These are phyloP conservation scores for Panellus pusillus DNA, from an alignment of 768 basidiomycete genomes.

Conservation along the genomic window DNA sequence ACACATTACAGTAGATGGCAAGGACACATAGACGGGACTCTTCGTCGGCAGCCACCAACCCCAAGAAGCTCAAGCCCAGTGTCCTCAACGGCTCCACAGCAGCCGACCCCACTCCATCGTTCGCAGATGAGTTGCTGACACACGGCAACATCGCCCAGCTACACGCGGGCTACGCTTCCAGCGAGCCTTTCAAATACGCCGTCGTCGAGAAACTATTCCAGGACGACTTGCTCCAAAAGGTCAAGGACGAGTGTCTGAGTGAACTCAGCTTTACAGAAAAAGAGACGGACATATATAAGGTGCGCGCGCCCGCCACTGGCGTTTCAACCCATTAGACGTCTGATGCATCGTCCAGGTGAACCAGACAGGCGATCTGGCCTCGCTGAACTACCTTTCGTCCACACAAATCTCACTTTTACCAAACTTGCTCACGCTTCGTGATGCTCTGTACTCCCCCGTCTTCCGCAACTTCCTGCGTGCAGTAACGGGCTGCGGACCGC, in stretches of 20 bases:
- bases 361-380: conserved; percentile 96
- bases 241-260: conserved; percentile 80
- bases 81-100: conserved; percentile 11
- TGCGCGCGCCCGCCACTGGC: conserved; percentile 25
- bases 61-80: conserved; percentile 29
- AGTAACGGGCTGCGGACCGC: conserved; percentile 90
- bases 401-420: conserved; percentile 79
- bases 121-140: conserved; percentile 58
- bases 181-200: conserved; percentile 79
- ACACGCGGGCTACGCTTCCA: conserved; percentile 53
- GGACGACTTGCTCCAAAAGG: conserved; percentile 74
- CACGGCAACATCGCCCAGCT: conserved; percentile 56
- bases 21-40: conserved; percentile 29
- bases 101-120: conserved; percentile 40
- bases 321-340: conserved; percentile 8
- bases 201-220: conserved; percentile 81
- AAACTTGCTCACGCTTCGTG: conserved; percentile 75
- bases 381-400: conserved; percentile 81
- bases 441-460: conserved; percentile 83
- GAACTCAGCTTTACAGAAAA: conserved; percentile 88
- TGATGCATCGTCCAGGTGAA: conserved; percentile 61
- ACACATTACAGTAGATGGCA: conserved; percentile 24
- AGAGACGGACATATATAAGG: conserved; percentile 99
- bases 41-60: conserved; percentile 23
- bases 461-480: conserved; percentile 83